Percentiles rank a stretch among this genome's conserved stretches.
Evolutionary conservation across 306 rosid species (phyloP).

Genomic region (Corylus americana): DNA sequence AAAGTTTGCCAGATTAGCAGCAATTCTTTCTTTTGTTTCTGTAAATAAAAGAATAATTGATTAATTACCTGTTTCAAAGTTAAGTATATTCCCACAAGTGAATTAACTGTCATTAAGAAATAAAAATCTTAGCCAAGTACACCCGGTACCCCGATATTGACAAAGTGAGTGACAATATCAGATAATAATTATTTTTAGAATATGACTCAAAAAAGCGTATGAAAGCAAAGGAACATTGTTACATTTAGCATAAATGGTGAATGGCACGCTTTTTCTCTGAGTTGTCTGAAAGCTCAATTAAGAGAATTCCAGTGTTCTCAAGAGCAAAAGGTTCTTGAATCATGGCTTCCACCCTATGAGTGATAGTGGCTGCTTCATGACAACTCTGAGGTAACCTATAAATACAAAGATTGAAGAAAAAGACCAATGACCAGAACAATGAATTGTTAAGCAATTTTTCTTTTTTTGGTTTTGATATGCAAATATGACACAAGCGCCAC

Average conservation of each 20-base stretch:
- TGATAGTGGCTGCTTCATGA: too few relatives aligned
- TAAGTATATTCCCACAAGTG: neutral
- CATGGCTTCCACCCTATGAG: too few relatives aligned
- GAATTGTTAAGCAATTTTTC: too few relatives aligned
- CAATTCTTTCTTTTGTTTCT: conserved; percentile 73
- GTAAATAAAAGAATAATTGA: conserved; percentile 26
- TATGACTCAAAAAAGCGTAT: neutral
- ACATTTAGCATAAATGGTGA: neutral
- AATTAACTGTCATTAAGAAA: neutral
- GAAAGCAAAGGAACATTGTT: neutral
- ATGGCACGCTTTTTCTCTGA: too few relatives aligned
- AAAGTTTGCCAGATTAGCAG: conserved; percentile 84
- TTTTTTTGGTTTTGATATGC: too few relatives aligned
- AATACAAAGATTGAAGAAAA: too few relatives aligned
- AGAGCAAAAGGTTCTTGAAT: too few relatives aligned
- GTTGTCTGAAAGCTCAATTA: too few relatives aligned
- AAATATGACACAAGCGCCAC: too few relatives aligned
- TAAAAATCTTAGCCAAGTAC: neutral
- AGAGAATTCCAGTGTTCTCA: too few relatives aligned
- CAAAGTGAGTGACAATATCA: neutral
- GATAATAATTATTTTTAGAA: neutral
- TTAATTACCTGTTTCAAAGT: neutral
- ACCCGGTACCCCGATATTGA: neutral
- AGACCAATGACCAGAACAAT: too few relatives aligned
- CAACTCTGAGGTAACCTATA: too few relatives aligned